A percentile compares a stretch with the other conserved stretches of the same genome.
Evolutionary conservation across 164 flowering plant genomes (phyloP).

Genomic region (Annona squamosa): DNA sequence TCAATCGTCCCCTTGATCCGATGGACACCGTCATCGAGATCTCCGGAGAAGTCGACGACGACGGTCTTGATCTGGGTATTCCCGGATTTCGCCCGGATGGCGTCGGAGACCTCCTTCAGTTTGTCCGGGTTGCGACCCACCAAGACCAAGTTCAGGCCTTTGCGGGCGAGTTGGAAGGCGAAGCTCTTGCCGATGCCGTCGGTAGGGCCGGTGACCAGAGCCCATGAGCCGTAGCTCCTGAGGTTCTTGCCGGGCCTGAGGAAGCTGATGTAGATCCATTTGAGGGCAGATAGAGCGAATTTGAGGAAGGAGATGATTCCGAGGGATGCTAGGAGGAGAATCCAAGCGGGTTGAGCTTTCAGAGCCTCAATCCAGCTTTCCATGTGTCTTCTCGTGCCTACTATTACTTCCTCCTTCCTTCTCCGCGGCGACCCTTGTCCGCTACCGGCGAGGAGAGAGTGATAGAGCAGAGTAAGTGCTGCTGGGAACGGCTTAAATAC

Average conservation of each 20-base stretch:
- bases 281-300: conserved; percentile 27
- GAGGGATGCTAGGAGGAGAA: conserved; percentile 33
- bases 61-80: conserved; percentile 52
- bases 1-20: conserved; percentile 48
- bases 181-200: conserved; percentile 92
- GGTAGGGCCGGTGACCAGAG: conserved; percentile 81
- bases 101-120: conserved; percentile 46
- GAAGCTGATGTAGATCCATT: conserved; percentile 61
- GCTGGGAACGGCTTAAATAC: neutral
- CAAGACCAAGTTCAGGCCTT: conserved; percentile 63
- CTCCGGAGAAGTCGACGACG: conserved; percentile 73
- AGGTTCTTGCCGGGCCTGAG: conserved; percentile 77
- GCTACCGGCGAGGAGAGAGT: neutral
- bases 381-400: neutral
- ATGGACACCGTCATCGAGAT: conserved; percentile 53
- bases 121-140: conserved; percentile 75
- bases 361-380: conserved; percentile 12
- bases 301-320: conserved; percentile 39
- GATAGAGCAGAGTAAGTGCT: neutral
- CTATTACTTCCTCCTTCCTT: neutral
- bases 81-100: conserved; percentile 37
- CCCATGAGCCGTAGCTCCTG: conserved; percentile 90
- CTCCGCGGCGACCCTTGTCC: neutral
- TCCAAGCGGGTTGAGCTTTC: conserved; percentile 36
- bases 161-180: conserved; percentile 73